Conservation (phyloP, 2,329 filamentous ascomycete species). For the Epichloe sylvatica region DNA sequence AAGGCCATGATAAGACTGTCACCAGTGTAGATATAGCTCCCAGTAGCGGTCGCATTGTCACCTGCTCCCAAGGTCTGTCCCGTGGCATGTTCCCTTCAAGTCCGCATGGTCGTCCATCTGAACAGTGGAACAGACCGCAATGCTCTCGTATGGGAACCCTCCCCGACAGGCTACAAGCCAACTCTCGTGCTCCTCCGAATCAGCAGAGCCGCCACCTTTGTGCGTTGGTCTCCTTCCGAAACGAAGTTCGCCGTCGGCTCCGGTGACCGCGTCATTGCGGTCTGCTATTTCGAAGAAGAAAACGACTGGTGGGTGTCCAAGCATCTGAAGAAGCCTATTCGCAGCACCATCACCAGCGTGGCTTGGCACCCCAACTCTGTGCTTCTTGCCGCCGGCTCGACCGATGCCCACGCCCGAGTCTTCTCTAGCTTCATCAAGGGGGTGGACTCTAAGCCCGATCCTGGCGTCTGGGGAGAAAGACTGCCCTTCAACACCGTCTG, state of each 20-base stretch:
- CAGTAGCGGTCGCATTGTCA: slow-evolving; percentile 81
- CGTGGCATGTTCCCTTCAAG: not conserved
- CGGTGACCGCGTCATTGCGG: slow-evolving; percentile 83
- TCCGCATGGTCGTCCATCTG: too few relatives aligned
- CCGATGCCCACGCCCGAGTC: slow-evolving; percentile 88
- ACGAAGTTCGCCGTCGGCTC: slow-evolving; percentile 96
- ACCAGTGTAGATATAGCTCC: slow-evolving; percentile 94
- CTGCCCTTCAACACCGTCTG: slow-evolving; percentile 97
- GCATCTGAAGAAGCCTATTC: slow-evolving; percentile 97
- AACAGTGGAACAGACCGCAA: slow-evolving; percentile 58
- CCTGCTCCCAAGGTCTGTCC: slow-evolving; percentile 74
- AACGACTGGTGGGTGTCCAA: slow-evolving; percentile 99
- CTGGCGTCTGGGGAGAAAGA: slow-evolving; percentile 84
- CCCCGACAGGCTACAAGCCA: slow-evolving; percentile 85
- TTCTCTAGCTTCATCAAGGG: slow-evolving; percentile 96
- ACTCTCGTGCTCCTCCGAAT: slow-evolving; percentile 94
- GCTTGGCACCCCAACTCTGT: slow-evolving; percentile 98
- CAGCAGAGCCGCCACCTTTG: slow-evolving; percentile 90
- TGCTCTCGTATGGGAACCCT: slow-evolving; percentile 93
- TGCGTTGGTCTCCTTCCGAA: slow-evolving; percentile 93
- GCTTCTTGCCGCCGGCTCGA: slow-evolving; percentile 85
- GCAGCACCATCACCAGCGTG: slow-evolving; percentile 88
- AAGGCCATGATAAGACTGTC: slow-evolving; percentile 92
- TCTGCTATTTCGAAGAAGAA: slow-evolving; percentile 98
- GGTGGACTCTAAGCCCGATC: slow-evolving; percentile 71